Evolutionary conservation across 2,329 filamentous ascomycete species (phyloP).

Genomic region (Colletotrichum destructivum): DNA sequence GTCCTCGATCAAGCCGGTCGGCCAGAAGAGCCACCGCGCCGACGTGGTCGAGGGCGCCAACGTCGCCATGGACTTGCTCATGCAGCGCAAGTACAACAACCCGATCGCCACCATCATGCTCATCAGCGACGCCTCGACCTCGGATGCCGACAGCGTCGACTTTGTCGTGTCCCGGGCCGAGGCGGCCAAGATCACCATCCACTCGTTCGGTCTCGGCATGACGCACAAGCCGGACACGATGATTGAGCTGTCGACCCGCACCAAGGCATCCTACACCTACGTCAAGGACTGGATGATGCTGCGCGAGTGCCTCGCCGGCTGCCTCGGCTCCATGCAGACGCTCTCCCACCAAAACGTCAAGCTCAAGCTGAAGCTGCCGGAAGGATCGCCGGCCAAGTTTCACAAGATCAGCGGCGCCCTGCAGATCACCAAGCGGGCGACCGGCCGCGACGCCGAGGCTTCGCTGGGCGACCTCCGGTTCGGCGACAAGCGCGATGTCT

Average conservation of each 20-base stretch:
- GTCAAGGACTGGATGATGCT: conserved; percentile 99
- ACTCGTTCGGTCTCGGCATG: conserved; percentile 95
- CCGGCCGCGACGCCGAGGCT: conserved; percentile 93
- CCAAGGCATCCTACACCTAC: conserved; percentile 97
- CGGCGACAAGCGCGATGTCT: conserved; percentile 92
- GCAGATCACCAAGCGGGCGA: conserved; percentile 96
- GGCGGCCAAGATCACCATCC: conserved; percentile 96
- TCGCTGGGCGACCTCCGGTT: conserved; percentile 93
- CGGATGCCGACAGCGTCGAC: conserved; percentile 94
- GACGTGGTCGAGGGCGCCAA: conserved; percentile 98
- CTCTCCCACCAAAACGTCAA: conserved; percentile 99
- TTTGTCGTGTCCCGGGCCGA: conserved; percentile 98
- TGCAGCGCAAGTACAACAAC: conserved; percentile 97
- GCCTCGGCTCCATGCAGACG: conserved; percentile 90
- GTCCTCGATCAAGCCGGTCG: conserved; percentile 90
- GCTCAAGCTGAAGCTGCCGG: conserved; percentile 91
- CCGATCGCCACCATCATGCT: conserved; percentile 95
- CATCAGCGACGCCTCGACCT: conserved; percentile 97
- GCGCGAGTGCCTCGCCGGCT: conserved; percentile 94
- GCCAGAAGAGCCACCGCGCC: conserved; percentile 95
- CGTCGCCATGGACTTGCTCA: conserved; percentile 97
- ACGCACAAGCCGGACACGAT: conserved; percentile 99
- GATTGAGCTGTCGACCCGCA: conserved; percentile 95
- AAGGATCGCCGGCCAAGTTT: conserved; percentile 97
- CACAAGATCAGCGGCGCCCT: conserved; percentile 98